These are phyloP conservation scores for Mycena vitilis DNA, from an alignment of 768 basidiomycete species.

Conservation along the genomic window DNA sequence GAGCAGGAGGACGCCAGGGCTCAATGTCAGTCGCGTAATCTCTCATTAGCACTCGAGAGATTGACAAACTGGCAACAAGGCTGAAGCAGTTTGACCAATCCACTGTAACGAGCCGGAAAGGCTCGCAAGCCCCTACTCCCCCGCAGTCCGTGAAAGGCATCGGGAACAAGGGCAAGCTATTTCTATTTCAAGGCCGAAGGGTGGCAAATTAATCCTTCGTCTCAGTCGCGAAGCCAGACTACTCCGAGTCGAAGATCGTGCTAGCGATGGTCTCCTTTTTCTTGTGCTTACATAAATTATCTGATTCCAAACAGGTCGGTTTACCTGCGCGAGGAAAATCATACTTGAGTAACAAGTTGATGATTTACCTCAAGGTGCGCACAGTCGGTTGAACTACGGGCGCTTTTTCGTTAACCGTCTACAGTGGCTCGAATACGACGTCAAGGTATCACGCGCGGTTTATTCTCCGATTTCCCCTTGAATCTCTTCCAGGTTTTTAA, in stretches of 20 bases:
- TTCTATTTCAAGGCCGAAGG: constrained; percentile 16
- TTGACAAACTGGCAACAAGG: constrained; percentile 51
- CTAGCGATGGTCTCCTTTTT: constrained; percentile 84
- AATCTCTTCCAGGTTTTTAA: constrained; percentile 84
- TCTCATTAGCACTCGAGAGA: not conserved
- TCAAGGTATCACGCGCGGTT: constrained; percentile 67
- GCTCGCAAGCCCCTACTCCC: constrained; percentile 81
- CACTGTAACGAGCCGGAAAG: constrained; percentile 72
- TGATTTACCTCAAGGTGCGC: constrained; percentile 91
- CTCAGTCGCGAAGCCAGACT: constrained; percentile 94
- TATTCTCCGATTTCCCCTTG: not conserved
- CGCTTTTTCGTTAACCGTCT: constrained; percentile 26
- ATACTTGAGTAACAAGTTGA: constrained; percentile 97
- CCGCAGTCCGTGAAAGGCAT: constrained; percentile 90
- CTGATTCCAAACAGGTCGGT: constrained; percentile 94
- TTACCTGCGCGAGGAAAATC: constrained; percentile 98
- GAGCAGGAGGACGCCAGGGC: constrained; percentile 66
- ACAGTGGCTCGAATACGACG: constrained; percentile 98
- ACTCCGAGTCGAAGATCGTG: constrained; percentile 98
- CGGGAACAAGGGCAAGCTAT: constrained; percentile 79
- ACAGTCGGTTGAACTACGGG: constrained; percentile 4
- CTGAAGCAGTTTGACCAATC: constrained; percentile 86
- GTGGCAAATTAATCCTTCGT: constrained; percentile 21
- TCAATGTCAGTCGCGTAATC: constrained; percentile 32
- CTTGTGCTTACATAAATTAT: constrained; percentile 1